Base-by-base conservation (phyloP, 805 yeast genomes). In the Schwanniomyces occidentalis region DNA sequence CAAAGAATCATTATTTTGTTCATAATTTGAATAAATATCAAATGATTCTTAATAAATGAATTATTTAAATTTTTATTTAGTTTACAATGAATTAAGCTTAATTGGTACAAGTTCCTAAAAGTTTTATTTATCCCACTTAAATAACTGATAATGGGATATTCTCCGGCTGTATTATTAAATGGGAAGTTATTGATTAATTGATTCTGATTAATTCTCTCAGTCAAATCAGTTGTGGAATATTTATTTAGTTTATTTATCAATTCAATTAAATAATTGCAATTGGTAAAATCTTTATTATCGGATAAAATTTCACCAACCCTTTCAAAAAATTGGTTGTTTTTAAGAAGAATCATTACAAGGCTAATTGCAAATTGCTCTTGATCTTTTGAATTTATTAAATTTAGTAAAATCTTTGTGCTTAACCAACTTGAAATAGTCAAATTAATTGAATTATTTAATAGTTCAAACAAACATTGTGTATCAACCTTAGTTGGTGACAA, bases 41-140 rank as follows among this genome's bases (percentile, higher is more conserved):
- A 27, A 16, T 38, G 33, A 13, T 35, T 28, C 9, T 32, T 25
- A 6, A 36, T 24, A 19, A 29, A 30, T 4, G 32, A 27, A 17
- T 34, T 36, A 23, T 40, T 37, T 29, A 41, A 39, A 9, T 30
- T 13, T 3, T 10, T 26, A 20, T 23, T 19, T 15, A 23, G 24
- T 14, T 30, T 30, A 15, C 24, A 27, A n/a, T 26, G 29, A 14
- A 38, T 13, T 6, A 8, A 24, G 8, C n/a, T 25, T 24, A 45
- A 27, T 29, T 42, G 49, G 17, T 33, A 38, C 18, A 45, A 26
- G 25, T 45, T 45, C 9, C 19, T 32, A 28, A 40, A 40, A 16
- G 26, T 25, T 15, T 28, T 31, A 17, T 40, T 40, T 8, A 29
- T 8, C 5, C 15, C 14, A 12, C 23, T 19, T 17, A 40, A 30